Conservation (phyloP, 2,329 filamentous ascomycete species). For the Exophiala sp. region DNA sequence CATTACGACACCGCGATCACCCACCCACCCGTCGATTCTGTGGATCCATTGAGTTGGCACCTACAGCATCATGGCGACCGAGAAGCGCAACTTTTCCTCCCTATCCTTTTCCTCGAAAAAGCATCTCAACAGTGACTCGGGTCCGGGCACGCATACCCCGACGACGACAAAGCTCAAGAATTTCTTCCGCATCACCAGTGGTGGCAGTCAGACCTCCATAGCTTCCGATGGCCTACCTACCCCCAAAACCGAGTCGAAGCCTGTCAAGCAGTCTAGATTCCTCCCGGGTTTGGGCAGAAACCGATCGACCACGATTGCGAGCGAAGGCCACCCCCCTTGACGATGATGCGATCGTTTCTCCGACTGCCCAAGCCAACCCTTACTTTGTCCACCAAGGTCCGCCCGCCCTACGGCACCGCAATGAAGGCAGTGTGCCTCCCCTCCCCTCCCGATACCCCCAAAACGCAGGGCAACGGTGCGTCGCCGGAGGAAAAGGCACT, state of each 20-base stretch:
- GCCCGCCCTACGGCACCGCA: slow-evolving; percentile 86
- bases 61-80: slow-evolving; percentile 37
- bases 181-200: slow-evolving; percentile 62
- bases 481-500: slow-evolving; percentile 62
- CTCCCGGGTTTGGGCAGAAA: slow-evolving; percentile 81
- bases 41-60: slow-evolving; percentile 29
- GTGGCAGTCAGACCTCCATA: slow-evolving; percentile 40
- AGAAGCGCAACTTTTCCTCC: slow-evolving; percentile 45
- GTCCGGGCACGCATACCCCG: slow-evolving; percentile 50
- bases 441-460: slow-evolving; percentile 84
- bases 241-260: slow-evolving; percentile 54
- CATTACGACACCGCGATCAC: neutral
- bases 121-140: slow-evolving; percentile 35
- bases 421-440: slow-evolving; percentile 88
- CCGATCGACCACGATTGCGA: slow-evolving; percentile 82
- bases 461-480: slow-evolving; percentile 64
- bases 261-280: slow-evolving; percentile 79
- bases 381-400: slow-evolving; percentile 97
- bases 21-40: slow-evolving; percentile 15
- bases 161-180: slow-evolving; percentile 57
- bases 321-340: slow-evolving; percentile 86
- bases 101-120: slow-evolving; percentile 43
- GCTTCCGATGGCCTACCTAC: slow-evolving; percentile 41
- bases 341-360: slow-evolving; percentile 76
- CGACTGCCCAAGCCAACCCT: slow-evolving; percentile 89